phyloP scores from a whole-genome alignment of 116 monocot species.

The Dioscorea cayenensis region DNA sequence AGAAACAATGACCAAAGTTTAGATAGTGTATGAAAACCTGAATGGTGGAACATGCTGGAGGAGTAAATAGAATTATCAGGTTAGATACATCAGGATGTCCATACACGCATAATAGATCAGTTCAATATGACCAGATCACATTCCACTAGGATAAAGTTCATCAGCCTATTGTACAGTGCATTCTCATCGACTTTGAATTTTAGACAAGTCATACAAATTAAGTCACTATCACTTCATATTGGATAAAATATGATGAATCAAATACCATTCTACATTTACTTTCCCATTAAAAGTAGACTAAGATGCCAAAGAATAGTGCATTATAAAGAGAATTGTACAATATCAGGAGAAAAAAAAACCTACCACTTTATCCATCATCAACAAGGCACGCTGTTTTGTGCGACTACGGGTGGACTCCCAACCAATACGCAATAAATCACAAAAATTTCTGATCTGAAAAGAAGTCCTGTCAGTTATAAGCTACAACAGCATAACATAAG shows the following conservation, averaged over 20 bases:
- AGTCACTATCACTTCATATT: no score
- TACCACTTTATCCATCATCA: constrained; percentile 97
- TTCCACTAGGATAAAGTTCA: no score
- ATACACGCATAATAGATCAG: no score
- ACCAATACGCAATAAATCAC: constrained; percentile 71
- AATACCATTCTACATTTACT: not conserved
- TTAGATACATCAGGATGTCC: no score
- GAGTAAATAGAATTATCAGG: no score
- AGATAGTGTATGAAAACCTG: no score
- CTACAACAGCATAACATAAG: not conserved
- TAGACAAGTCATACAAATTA: no score
- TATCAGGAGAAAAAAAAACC: not conserved
- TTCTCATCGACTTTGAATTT: no score
- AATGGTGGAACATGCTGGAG: no score
- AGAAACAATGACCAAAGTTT: not conserved
- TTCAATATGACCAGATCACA: no score
- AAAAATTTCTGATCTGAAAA: constrained; percentile 63
- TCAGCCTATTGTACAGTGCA: no score
- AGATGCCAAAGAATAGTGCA: not conserved
- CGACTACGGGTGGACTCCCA: constrained; percentile 94
- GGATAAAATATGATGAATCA: not conserved
- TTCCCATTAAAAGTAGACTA: not conserved
- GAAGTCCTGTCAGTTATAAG: constrained; percentile 6
- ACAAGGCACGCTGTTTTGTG: constrained; percentile 83
- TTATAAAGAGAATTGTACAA: not conserved